These are phyloP conservation scores for Penicillium verhagenii DNA, from an alignment of 495 filamentous ascomycete species.

Conservation along the genomic window DNA sequence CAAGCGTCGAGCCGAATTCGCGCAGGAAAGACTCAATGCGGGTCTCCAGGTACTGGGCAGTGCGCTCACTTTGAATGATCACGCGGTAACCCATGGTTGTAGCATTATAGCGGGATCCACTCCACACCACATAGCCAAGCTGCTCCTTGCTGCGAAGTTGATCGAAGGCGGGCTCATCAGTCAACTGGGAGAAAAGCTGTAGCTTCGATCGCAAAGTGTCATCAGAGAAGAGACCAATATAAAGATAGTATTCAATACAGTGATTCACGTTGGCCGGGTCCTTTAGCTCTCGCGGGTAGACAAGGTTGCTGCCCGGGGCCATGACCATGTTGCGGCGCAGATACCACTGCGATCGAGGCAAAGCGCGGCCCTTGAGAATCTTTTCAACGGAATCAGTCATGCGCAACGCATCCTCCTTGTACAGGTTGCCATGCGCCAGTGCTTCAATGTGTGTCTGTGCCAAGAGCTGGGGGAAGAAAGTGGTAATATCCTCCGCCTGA, in stretches of 20 bases:
- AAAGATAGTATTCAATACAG: slow-evolving; percentile 89
- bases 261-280: slow-evolving; percentile 95
- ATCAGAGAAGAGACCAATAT: slow-evolving; percentile 71
- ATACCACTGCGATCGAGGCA: slow-evolving; percentile 79
- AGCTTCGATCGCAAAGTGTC: slow-evolving; percentile 68
- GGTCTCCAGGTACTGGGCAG: slow-evolving; percentile 76
- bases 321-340: slow-evolving; percentile 74
- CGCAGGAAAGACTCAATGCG: slow-evolving; percentile 83
- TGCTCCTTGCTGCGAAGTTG: slow-evolving; percentile 96
- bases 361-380: slow-evolving; percentile 69
- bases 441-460: slow-evolving; percentile 85
- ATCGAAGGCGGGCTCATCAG: slow-evolving; percentile 91
- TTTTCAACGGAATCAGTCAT: slow-evolving; percentile 80
- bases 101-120: slow-evolving; percentile 62
- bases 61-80: slow-evolving; percentile 91
- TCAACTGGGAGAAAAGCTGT: slow-evolving; percentile 83
- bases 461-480: slow-evolving; percentile 78
- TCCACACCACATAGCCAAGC: slow-evolving; percentile 94
- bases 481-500: slow-evolving; percentile 68
- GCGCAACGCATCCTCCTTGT: slow-evolving; percentile 91
- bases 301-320: slow-evolving; percentile 75
- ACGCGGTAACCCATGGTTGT: slow-evolving; percentile 84
- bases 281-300: slow-evolving; percentile 75
- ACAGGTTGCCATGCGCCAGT: slow-evolving; percentile 87
- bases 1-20: slow-evolving; percentile 59